Base-by-base conservation (phyloP, 2,329 filamentous ascomycete species). In the Pseudopithomyces chartarum region DNA sequence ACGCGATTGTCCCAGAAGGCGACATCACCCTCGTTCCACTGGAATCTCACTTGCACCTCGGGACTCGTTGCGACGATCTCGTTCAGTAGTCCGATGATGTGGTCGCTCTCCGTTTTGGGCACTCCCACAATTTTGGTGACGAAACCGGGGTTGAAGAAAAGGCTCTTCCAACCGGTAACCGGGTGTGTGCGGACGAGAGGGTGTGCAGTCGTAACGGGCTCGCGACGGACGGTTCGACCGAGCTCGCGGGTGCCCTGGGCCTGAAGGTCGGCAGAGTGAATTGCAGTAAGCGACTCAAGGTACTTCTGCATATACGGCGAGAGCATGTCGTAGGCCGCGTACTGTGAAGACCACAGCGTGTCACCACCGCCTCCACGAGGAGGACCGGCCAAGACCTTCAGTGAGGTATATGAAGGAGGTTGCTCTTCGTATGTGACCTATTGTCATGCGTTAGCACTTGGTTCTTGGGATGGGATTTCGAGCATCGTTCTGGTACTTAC, bases 1-100 rank as follows among this genome's bases (percentile, higher is more conserved):
- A 81, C 76, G 17, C 86, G 78, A 60, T 89, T 90, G 67, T 90
- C 87, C 87, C 87, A 90, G 56, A 90, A 81, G 0, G 86, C 86
- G 1, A 90, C 84, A 55, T 89, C 88, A 40, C 84, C 82, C 59
- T 85, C 82, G 42, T 81, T 79, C 87, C 87, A 89, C 61, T 84
- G 81, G 66, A 88, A 86, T 17, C 89, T 82, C 6, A 85, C 87
- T 64, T 91, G 88, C 57, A 89, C 80, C 71, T 92, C 90, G 40
- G 89, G 87, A 6, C 81, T 85, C 1, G 82, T 83, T 2, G 81
- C 73, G 6, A 86, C 79, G 22, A 86, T 75, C 63, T 85, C 81
- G 33, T 83, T 84, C 33, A 87, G 75, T 45, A 81, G 79, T 2
- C 70, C 66, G 57, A 85, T 78, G 59, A 85, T 83, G 40, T 78